Evolutionary conservation across 2,329 filamentous ascomycete genomes (phyloP).

Genomic region (Pyrenochaeta sp.): DNA sequence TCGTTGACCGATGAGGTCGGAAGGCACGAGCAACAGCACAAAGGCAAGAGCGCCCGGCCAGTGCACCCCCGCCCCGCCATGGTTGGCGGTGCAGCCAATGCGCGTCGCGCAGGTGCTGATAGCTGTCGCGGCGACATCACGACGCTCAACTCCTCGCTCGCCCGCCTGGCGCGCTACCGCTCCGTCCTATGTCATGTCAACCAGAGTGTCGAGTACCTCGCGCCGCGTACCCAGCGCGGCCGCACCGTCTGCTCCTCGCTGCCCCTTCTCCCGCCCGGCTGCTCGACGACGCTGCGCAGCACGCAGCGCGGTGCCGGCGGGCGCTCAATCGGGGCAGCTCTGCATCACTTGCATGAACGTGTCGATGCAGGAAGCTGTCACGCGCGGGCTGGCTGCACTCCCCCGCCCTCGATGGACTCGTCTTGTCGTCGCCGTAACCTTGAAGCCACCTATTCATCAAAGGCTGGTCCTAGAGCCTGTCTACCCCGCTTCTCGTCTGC

Average conservation of each 20-base stretch:
- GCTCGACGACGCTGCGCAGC: too few relatives aligned
- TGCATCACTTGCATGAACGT: constrained; percentile 39
- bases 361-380: constrained; percentile 39
- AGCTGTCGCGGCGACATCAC: constrained; percentile 8
- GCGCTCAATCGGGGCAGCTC: constrained; percentile 30
- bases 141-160: too few relatives aligned
- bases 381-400: constrained; percentile 41
- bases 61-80: constrained; percentile 23
- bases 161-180: too few relatives aligned
- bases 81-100: too few relatives aligned
- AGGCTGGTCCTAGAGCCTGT: constrained; percentile 34
- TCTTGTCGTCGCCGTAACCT: constrained; percentile 40
- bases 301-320: constrained; percentile 17
- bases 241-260: too few relatives aligned
- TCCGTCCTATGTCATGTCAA: too few relatives aligned
- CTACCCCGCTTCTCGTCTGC: constrained; percentile 49
- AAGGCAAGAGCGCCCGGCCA: constrained; percentile 25
- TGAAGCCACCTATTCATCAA: constrained; percentile 47
- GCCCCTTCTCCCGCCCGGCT: too few relatives aligned
- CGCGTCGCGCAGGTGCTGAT: constrained; percentile 7
- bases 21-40: constrained; percentile 15
- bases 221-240: too few relatives aligned
- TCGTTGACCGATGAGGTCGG: constrained; percentile 25
- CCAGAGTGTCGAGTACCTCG: too few relatives aligned
- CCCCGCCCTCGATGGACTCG: constrained; percentile 33